These are phyloP conservation scores for Pseudogymnoascus sp. DNA, from an alignment of 2,329 filamentous ascomycete genomes.

Conservation along the genomic window DNA sequence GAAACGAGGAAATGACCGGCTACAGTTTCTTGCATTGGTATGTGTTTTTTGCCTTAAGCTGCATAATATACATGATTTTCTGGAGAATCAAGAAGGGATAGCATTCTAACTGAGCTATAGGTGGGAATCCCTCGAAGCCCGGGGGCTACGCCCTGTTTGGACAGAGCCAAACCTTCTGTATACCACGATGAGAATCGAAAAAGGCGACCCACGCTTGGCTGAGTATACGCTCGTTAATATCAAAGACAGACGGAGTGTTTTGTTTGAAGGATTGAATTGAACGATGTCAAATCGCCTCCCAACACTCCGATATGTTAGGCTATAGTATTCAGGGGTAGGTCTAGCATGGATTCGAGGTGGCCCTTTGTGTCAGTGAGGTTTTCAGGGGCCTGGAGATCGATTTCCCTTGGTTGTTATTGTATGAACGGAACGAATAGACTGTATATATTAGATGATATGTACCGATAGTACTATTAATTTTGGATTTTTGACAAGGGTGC, in stretches of 20 bases:
- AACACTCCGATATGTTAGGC: not conserved
- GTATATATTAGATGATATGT: slow-evolving; percentile 1
- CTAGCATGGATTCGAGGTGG: not conserved
- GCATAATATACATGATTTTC: too few species aligned
- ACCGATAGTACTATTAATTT: not conserved
- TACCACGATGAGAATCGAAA: slow-evolving; percentile 18
- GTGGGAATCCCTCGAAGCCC: slow-evolving; percentile 25
- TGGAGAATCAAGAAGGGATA: not conserved
- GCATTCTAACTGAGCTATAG: not conserved
- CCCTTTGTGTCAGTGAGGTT: not conserved
- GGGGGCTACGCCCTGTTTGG: slow-evolving; percentile 22
- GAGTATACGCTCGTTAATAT: slow-evolving; percentile 25
- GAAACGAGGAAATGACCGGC: slow-evolving; percentile 15
- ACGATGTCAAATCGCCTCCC: not conserved
- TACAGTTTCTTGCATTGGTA: slow-evolving; percentile 21
- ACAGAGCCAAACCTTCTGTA: slow-evolving; percentile 23
- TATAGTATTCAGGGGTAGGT: not conserved
- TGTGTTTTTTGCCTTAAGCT: not conserved
- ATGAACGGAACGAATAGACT: not conserved
- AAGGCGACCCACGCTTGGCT: slow-evolving; percentile 17
- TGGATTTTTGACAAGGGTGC: not conserved
- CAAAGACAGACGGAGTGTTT: slow-evolving; percentile 18
- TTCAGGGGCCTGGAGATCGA: not conserved
- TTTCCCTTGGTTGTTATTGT: not conserved
- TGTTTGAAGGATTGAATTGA: not conserved